Evolutionary conservation across 805 yeast genomes (phyloP).

Genomic region (Ogataea philodendri): DNA sequence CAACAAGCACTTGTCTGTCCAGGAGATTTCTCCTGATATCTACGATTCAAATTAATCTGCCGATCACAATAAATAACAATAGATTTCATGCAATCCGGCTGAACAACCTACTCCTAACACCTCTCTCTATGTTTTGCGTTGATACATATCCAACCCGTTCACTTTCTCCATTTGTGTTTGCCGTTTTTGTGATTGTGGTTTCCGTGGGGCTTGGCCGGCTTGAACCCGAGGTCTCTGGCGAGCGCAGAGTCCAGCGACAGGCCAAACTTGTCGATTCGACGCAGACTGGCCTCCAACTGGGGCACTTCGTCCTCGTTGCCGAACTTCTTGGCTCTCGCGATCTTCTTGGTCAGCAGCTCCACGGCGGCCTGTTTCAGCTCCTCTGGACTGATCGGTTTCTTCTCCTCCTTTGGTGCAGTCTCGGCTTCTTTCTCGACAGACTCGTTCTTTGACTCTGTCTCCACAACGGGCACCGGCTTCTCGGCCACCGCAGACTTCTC

Average conservation of each 20-base stretch:
- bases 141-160: constrained; percentile 2
- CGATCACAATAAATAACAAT: constrained; percentile 10
- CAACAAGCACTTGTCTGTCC: too few relatives aligned
- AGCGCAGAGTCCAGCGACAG: constrained; percentile 63
- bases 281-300: constrained; percentile 58
- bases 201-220: constrained; percentile 10
- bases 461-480: constrained; percentile 20
- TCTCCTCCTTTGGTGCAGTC: constrained; percentile 15
- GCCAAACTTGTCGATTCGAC: constrained; percentile 82
- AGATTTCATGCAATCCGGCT: constrained; percentile 7
- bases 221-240: constrained; percentile 65
- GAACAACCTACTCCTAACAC: not conserved
- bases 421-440: constrained; percentile 17
- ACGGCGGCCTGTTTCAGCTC: constrained; percentile 68
- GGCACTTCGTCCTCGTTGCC: constrained; percentile 56
- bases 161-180: constrained; percentile 5
- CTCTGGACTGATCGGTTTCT: constrained; percentile 52
- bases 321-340: constrained; percentile 74
- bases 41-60: constrained; percentile 3
- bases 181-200: not conserved
- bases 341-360: constrained; percentile 62
- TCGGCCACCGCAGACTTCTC: constrained; percentile 9
- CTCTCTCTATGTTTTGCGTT: constrained; percentile 3
- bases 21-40: constrained; percentile 10
- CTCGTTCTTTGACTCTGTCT: not conserved